Base-by-base conservation (phyloP, 176 grass and related monocot genomes). In the Paspalum notatum region DNA sequence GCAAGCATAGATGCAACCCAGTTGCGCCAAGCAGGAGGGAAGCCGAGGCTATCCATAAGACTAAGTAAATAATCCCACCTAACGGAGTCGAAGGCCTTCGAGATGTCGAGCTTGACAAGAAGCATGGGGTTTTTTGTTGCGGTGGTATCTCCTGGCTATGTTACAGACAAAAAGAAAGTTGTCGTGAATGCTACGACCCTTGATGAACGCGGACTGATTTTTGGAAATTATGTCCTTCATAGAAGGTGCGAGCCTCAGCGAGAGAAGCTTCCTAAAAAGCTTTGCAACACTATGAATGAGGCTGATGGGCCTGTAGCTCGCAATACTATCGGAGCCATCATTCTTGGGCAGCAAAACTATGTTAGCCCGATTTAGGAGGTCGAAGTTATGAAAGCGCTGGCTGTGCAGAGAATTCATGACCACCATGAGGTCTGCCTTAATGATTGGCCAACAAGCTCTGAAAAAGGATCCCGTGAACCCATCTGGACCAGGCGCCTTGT, bases 361-460 rank as follows among this genome's bases (percentile, higher is more conserved):
- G 13, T 63, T 63, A 0, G 60, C 60, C 3, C 8, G 2, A 2
- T 63, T 63, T 1, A 63, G 12, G 0, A 63, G 12, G 1, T 63
- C 5, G 0, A 62, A 13, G 25, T 38, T 5, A 1, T 1, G 1
- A 3, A 0, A 5, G 0, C 26, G 7, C 14, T 32, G 2, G 13
- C 13, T 8, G 2, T 38, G 10, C 0, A 61, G 0, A 0, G 60
- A 13, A 4, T 38, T 3, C 1, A 63, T 5, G 3, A 4, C 22
- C 0, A 1, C 5, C 13, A 63, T 37, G 3, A 63, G 14, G 12
- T 63, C 60, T 0, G 4, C 26, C 27, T 63, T 63, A 1, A 63
- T 63, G 11, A 63, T 27, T 11, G 1, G 11, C 60, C 26, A 63
- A 2, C 26, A 63, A 1, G 25, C 0, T 1, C 12, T 37, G 1